Percentiles rank a stretch among this genome's conserved stretches.
These are phyloP conservation scores for Cordyceps tenuipes DNA, from an alignment of 2,329 filamentous ascomycete genomes.

Conservation along the genomic window DNA sequence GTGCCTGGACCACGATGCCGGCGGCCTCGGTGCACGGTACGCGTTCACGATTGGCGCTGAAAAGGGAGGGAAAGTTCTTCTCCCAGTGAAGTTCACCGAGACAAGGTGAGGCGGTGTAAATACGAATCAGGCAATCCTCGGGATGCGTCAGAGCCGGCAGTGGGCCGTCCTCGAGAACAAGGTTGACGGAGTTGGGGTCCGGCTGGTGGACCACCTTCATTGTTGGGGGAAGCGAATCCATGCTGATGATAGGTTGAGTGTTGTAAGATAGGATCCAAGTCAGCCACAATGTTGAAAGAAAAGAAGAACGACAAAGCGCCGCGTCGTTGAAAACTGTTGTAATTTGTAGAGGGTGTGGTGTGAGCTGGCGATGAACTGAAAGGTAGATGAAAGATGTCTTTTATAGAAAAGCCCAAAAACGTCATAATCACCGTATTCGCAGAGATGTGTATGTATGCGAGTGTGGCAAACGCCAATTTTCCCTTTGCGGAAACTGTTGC, in stretches of 20 bases:
- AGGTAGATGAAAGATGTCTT: too few relatives aligned
- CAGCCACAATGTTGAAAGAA: too few relatives aligned
- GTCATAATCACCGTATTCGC: too few relatives aligned
- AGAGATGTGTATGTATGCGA: too few relatives aligned
- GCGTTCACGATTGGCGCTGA: conserved; percentile 18
- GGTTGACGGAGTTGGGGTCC: conserved; percentile 15
- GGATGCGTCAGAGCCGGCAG: conserved; percentile 17
- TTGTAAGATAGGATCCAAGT: too few relatives aligned
- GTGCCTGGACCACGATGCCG: conserved; percentile 27
- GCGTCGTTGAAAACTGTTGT: too few relatives aligned
- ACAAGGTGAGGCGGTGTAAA: conserved; percentile 26
- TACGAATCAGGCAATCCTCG: conserved; percentile 23
- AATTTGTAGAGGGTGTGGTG: too few relatives aligned
- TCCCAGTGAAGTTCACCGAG: conserved; percentile 27
- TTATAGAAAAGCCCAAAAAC: too few relatives aligned
- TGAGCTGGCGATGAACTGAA: too few relatives aligned
- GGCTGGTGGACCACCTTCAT: conserved; percentile 20
- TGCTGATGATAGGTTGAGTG: neutral
- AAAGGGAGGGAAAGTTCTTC: conserved; percentile 16
- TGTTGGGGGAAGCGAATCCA: conserved; percentile 14
- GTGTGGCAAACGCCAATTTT: neutral
- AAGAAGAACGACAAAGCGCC: too few relatives aligned
- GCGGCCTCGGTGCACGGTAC: conserved; percentile 31
- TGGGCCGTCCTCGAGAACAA: conserved; percentile 16
- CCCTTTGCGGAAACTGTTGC: neutral